Evolutionary conservation across 2,329 filamentous ascomycete species (phyloP), one percentile per base, ranked within the genome.

Genomic region (Alternaria sp.): DNA sequence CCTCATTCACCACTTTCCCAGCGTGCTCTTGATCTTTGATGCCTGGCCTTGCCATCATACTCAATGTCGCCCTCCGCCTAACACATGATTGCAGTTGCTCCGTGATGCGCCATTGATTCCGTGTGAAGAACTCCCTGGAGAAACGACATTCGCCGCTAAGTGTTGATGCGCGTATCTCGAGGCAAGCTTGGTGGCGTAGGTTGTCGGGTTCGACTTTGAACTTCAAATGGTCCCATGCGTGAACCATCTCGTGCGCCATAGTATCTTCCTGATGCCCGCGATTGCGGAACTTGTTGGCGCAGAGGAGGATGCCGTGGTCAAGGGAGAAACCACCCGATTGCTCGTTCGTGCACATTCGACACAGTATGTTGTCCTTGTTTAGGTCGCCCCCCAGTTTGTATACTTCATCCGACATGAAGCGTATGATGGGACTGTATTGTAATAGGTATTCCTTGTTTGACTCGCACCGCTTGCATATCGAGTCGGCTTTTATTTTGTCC

Each of bases 51-150:
- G 86, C 88, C 81, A 88, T 85, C 68, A 99, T 87, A 23, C 91
- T 96, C 67, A 90, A 80, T 33, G 92, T 88, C 10, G 95, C 95
- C 68, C 95, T 84, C 72, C 86, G 82, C 60, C 93, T 85, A 51
- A 99, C 94, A 78, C 95, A 99, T 70, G 93, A 87, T 73, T 99
- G 95, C 77, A 98, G 90, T 76, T 98, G 94, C 75, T 95, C 90
- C 8, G 93, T 96, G 55, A 99, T 81, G 51, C 88, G 90, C 89
- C 90, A 96, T 77, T 98, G 93, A 48, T 90, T 89, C 68, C 92
- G 83, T 1, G 88, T 90, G 70, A 95, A 90, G 69, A 95, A 90
- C 78, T 99, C 94, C 69, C 91, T 85, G 4, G 87, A 86, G 86
- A 93, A 98, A 70, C 95, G 85, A 77, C 95, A 99, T 80, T 99